These are phyloP conservation scores for Phytopythium aichiense DNA, from an alignment of 352 stramenopile genomes.

Conservation along the genomic window DNA sequence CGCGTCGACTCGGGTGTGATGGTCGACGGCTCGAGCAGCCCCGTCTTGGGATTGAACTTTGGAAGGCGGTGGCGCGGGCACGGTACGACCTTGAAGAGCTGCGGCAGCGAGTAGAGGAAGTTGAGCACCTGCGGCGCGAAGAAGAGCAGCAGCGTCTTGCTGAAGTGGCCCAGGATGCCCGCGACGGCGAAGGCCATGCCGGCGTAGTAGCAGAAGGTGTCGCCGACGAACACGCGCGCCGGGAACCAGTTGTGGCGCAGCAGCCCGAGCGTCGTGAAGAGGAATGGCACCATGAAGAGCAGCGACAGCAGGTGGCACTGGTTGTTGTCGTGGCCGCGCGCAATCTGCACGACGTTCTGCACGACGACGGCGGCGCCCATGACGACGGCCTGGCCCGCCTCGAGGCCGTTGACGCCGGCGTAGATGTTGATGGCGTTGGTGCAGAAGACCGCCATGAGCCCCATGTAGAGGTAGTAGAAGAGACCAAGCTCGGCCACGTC, in stretches of 20 bases:
- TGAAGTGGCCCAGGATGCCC: conserved; percentile 96
- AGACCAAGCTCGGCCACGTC: conserved; percentile 91
- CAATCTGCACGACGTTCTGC: conserved; percentile 95
- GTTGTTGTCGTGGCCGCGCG: conserved; percentile 74
- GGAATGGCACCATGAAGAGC: conserved; percentile 97
- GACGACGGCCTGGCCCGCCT: conserved; percentile 93
- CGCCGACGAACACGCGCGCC: conserved; percentile 96
- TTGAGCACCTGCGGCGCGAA: conserved; percentile 99
- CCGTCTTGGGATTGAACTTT: conserved; percentile 92
- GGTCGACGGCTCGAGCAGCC: conserved; percentile 90
- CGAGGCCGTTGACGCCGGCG: conserved; percentile 98
- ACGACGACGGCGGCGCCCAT: conserved; percentile 93
- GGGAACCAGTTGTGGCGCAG: conserved; percentile 98
- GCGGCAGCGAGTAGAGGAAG: conserved; percentile 97
- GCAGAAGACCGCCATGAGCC: conserved; percentile 98
- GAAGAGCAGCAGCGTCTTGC: conserved; percentile 98
- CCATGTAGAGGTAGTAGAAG: conserved; percentile 98
- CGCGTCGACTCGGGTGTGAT: conserved; percentile 82
- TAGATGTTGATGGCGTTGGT: conserved; percentile 99
- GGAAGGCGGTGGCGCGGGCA: conserved; percentile 98
- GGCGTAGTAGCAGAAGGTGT: conserved; percentile 99
- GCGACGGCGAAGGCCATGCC: conserved; percentile 98
- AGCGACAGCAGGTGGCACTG: conserved; percentile 94
- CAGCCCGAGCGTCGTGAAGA: conserved; percentile 90
- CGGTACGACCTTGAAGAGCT: conserved; percentile 97